These are phyloP conservation scores for Sclerotinia minor DNA, from an alignment of 2,329 filamentous ascomycete species.

Conservation along the genomic window DNA sequence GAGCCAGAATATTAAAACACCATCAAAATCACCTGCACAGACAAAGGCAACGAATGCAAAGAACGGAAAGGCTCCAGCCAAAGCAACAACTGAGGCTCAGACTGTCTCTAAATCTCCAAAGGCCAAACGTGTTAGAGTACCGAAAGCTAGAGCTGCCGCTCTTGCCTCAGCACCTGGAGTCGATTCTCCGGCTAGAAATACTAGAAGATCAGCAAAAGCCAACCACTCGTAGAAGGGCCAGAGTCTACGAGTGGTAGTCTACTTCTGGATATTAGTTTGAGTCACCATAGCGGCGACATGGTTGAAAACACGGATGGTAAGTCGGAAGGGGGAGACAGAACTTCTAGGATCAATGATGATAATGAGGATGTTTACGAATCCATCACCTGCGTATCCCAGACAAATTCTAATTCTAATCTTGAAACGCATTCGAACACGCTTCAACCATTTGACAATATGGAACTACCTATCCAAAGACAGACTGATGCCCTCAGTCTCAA, in stretches of 20 bases:
- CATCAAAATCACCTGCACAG: slow-evolving; percentile 18
- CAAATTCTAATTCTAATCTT: slow-evolving; percentile 15
- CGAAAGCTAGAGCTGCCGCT: slow-evolving; percentile 26
- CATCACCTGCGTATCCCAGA: background rate
- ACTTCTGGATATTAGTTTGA: slow-evolving; percentile 36
- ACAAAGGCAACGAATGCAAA: background rate
- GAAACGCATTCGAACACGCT: slow-evolving; percentile 24
- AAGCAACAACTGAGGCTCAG: background rate
- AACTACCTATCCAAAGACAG: slow-evolving; percentile 8
- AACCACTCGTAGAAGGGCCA: slow-evolving; percentile 40
- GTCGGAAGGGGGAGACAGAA: background rate
- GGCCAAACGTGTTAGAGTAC: slow-evolving; percentile 21
- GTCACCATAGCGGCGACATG: slow-evolving; percentile 1
- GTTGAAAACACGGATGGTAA: background rate
- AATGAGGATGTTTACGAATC: slow-evolving; percentile 17
- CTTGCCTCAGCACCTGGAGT: slow-evolving; percentile 14
- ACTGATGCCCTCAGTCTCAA: background rate
- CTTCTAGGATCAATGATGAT: slow-evolving; percentile 13
- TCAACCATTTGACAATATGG: background rate
- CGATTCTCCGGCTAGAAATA: slow-evolving; percentile 26
- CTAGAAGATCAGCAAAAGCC: slow-evolving; percentile 37
- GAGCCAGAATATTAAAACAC: background rate
- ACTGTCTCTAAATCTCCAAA: slow-evolving; percentile 27
- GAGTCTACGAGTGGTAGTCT: slow-evolving; percentile 42
- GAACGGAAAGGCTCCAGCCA: background rate